Evolutionary conservation across 2,329 filamentous ascomycete species (phyloP), one percentile per base, ranked within the genome.

Genomic region (Epichloe glyceriae): DNA sequence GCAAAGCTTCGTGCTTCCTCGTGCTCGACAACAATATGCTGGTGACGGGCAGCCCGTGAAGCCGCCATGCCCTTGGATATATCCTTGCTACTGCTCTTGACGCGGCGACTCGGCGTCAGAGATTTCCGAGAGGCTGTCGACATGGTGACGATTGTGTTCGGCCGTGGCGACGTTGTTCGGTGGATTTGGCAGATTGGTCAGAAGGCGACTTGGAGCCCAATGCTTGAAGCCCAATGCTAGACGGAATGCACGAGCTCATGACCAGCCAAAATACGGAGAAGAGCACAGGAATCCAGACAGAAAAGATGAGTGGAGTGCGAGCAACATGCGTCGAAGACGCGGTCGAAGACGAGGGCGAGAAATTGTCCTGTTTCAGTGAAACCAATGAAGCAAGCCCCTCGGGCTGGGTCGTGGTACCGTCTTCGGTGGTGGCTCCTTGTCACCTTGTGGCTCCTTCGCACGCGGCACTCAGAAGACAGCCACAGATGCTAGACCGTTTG

Each of bases 1-100:
- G 90, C 89, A 70, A 88, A 95, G 56, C 83, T 86, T 70, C 94
- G 95, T 63, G 88, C 90, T 69, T 96, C 88, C 60, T 94, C 86
- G 65, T 80, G 74, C 59, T 74, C 76, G 56, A 83, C 73, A 50
- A 71, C 66, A 48, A 71, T 63, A 46, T 70, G 64, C 54, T 73
- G 70, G 70, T 66, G 55, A 67, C 70, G 46, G 11, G 38, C 7
- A 15, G 50, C 38, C 15, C 47, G 47, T 35, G 79, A 80, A 35
- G 64, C 61, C 10, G 70, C 64, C 55, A 75, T 70, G 45, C 64
- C 56, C 52, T 68, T 67, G 59, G 58, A 69, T 59, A 54, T 66
- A 59, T 65, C 66, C 62, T 58, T 71, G 65, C 62, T 73, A 63
- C 69, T 71, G 54, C 68, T 65, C 39, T 63, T 63, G 52, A 73